Evolutionary conservation across 148 eudicot genomes (phyloP).

Genomic region (Pouteria glomerata): DNA sequence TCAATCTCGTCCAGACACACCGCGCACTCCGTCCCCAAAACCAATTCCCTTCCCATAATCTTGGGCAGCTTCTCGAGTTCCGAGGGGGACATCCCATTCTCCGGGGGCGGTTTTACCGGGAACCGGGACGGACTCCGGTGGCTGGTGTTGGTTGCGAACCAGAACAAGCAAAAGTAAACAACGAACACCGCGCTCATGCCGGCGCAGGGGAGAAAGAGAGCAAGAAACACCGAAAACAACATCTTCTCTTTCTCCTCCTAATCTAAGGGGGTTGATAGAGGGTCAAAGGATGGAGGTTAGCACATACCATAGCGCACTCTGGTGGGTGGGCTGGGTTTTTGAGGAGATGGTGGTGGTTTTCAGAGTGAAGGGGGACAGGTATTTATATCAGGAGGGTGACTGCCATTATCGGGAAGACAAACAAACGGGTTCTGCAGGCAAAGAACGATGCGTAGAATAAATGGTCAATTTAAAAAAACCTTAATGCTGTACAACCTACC

Average conservation of each 20-base stretch:
- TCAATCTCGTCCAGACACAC: slow-evolving; percentile 82
- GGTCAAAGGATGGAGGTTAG: not conserved
- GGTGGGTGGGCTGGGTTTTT: too few relatives aligned
- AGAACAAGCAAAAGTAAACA: slow-evolving; percentile 69
- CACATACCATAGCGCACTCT: not conserved
- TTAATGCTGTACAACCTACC: too few relatives aligned
- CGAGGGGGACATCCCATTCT: slow-evolving; percentile 51
- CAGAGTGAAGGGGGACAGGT: too few relatives aligned
- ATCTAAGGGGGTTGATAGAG: not conserved
- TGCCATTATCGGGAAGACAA: slow-evolving; percentile 1
- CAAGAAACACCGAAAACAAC: slow-evolving; percentile 59
- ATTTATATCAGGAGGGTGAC: not conserved
- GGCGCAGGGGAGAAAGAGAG: slow-evolving; percentile 73
- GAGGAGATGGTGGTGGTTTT: too few relatives aligned
- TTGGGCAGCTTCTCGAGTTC: slow-evolving; percentile 72
- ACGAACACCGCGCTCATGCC: slow-evolving; percentile 70
- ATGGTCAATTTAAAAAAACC: too few relatives aligned
- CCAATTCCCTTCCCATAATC: slow-evolving; percentile 58
- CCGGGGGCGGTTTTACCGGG: slow-evolving; percentile 33
- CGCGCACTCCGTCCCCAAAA: slow-evolving; percentile 71
- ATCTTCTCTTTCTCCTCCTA: slow-evolving; percentile 7
- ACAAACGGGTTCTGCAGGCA: not conserved
- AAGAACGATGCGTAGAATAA: too few relatives aligned
- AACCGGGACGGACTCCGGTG: slow-evolving; percentile 11
- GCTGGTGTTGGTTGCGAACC: slow-evolving; percentile 33